These are phyloP conservation scores for Picochlorum sp. DNA, from an alignment of 139 green algal species.

Conservation along the genomic window DNA sequence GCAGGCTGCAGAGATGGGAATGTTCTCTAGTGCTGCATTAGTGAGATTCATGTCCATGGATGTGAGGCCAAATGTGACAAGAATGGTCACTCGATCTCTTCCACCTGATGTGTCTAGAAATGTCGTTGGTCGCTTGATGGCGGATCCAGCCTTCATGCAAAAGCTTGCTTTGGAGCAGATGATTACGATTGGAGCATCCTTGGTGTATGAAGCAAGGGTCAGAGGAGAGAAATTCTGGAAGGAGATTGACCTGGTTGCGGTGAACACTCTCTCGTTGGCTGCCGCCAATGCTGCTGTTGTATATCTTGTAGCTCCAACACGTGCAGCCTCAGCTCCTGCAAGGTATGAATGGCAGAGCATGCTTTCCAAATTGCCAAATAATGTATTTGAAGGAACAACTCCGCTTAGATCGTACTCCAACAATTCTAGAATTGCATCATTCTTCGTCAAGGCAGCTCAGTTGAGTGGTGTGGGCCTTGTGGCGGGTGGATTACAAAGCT, in stretches of 20 bases:
- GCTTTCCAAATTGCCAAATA: conserved; percentile 61
- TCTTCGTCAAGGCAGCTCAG: conserved; percentile 77
- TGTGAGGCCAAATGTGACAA: conserved; percentile 73
- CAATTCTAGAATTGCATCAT: conserved; percentile 44
- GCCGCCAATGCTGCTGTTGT: conserved; percentile 73
- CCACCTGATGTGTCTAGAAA: conserved; percentile 62
- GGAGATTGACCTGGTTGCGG: conserved; percentile 82
- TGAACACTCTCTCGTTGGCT: conserved; percentile 76
- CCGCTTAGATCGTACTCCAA: conserved; percentile 71
- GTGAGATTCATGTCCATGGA: conserved; percentile 90
- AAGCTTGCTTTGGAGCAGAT: conserved; percentile 86
- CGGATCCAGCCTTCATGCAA: conserved; percentile 89
- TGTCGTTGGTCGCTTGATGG: conserved; percentile 93
- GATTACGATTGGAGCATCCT: conserved; percentile 53
- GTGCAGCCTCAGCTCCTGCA: conserved; percentile 41
- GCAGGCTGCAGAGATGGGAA: conserved; percentile 82
- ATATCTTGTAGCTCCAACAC: conserved; percentile 77
- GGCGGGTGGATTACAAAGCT: conserved; percentile 33
- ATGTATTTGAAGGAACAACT: conserved; percentile 73
- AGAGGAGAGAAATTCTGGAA: conserved; percentile 54
- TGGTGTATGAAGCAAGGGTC: conserved; percentile 70
- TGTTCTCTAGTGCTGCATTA: conserved; percentile 86
- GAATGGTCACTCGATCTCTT: conserved; percentile 69
- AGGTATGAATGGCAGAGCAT: conserved; percentile 71
- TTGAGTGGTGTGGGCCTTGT: conserved; percentile 77